Evolutionary conservation across 768 basidiomycete genomes (phyloP), one percentile per base, ranked within the genome.

Genomic region (Boletales sp.): DNA sequence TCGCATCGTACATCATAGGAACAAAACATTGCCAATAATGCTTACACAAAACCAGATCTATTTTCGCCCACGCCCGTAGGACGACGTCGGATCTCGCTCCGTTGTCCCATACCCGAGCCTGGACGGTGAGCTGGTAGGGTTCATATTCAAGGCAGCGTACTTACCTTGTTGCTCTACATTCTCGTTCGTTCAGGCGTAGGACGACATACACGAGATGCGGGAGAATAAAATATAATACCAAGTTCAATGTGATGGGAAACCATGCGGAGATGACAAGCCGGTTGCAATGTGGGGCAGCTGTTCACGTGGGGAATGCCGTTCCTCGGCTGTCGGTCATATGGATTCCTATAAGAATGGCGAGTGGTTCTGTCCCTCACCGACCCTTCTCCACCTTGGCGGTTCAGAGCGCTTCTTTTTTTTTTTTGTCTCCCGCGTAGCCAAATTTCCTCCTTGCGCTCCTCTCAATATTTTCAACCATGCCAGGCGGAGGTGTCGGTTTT

Each of bases 251-350:
- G n/a, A n/a, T n/a, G n/a, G n/a, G 34, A 32, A 35, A 48, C 48
- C 60, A 63, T 49, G 54, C 57, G 60, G 60, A 17, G 14, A 50
- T 55, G 59, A 58, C 59, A 51, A 12, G 10, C 15, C 50, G 49
- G 61, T 63, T 51, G 57, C 53, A 35, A 59, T 60, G 60, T 40
- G 56, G 60, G 59, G 55, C 52, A 32, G 40, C 17, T 45, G 30
- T 36, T 34, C 19, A n/a, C 53, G 58, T 52, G 55, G 45, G 47
- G 44, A 29, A 59, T 47, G 13, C 39, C 19, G 15, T 51, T 42
- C 27, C 39, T n/a, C 47, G 27, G n/a, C 15, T 39, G 36, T 34
- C 39, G 53, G 15, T 13, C 24, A 13, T 32, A 8, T 29, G 12
- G 30, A 34, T 27, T 39, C 42, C 43, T 30, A 55, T 40, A 53